Evolutionary conservation across 208 protist species (phyloP).

Genomic region (Trypanosomatidae sp.): DNA sequence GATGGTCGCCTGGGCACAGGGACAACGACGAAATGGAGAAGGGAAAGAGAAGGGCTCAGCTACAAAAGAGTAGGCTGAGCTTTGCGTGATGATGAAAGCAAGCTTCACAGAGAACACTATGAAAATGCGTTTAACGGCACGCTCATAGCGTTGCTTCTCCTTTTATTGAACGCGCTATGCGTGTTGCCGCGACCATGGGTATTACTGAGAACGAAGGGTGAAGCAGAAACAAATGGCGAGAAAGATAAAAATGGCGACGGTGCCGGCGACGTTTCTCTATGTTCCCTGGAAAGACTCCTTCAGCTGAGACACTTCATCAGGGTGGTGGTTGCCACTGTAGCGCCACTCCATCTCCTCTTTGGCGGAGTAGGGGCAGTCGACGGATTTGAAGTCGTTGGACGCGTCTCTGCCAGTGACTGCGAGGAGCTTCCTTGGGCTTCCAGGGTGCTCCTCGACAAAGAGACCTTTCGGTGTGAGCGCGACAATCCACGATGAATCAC

Average conservation of each 20-base stretch:
- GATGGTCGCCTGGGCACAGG: neutral
- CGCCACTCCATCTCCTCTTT: slow-evolving; percentile 70
- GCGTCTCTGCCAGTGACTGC: slow-evolving; percentile 75
- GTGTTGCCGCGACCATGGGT: neutral
- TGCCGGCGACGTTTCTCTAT: slow-evolving; percentile 23
- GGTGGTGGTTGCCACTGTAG: slow-evolving; percentile 70
- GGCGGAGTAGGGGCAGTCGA: slow-evolving; percentile 69
- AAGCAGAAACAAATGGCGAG: slow-evolving; percentile 33
- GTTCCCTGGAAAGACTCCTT: slow-evolving; percentile 21
- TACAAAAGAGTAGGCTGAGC: neutral
- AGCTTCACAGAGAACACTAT: neutral
- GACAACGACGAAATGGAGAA: neutral
- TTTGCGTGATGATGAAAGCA: neutral
- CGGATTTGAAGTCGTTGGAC: slow-evolving; percentile 77
- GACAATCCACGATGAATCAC: slow-evolving; percentile 82
- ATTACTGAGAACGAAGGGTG: slow-evolving; percentile 29
- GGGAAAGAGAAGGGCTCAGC: neutral
- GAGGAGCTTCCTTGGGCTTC: slow-evolving; percentile 74
- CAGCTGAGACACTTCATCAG: slow-evolving; percentile 39
- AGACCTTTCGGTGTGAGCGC: slow-evolving; percentile 77
- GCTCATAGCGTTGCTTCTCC: neutral
- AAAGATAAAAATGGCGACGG: slow-evolving; percentile 32
- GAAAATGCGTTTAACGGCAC: neutral
- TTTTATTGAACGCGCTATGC: no score
- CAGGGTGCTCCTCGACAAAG: slow-evolving; percentile 85